Conservation (phyloP, 2,329 filamentous ascomycete species). For the Aspergillus brunneoviolaceus region DNA sequence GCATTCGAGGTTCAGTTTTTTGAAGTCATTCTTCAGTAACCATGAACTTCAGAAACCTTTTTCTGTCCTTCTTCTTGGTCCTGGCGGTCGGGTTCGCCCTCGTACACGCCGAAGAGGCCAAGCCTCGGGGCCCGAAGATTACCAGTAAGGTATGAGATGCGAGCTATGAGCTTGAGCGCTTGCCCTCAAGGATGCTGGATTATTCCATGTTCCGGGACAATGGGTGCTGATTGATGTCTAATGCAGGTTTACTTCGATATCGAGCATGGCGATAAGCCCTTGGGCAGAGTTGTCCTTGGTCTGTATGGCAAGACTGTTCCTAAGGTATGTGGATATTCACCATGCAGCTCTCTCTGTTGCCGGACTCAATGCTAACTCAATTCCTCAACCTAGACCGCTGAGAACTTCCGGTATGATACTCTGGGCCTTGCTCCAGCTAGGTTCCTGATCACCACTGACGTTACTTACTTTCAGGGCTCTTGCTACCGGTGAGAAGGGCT, state of each 20-base stretch:
- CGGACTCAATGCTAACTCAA: conserved; percentile 9
- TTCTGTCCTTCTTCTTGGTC: conserved; percentile 70
- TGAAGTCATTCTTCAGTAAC: conserved; percentile 21
- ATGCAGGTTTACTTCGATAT: conserved; percentile 65
- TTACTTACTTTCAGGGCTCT: conserved; percentile 45
- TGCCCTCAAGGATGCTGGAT: background rate
- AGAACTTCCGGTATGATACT: conserved; percentile 59
- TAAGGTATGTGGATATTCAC: conserved; percentile 47
- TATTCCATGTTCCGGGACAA: background rate
- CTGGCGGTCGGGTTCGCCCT: conserved; percentile 70
- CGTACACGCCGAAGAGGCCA: conserved; percentile 69
- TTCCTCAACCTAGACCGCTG: conserved; percentile 53
- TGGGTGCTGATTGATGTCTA: conserved; percentile 13
- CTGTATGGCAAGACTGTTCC: conserved; percentile 68
- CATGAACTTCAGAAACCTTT: conserved; percentile 37
- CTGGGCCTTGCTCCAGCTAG: background rate
- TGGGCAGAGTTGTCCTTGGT: conserved; percentile 63
- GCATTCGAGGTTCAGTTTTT: conserved; percentile 8
- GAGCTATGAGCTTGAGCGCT: background rate
- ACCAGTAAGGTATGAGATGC: conserved; percentile 70
- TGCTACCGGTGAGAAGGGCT: conserved; percentile 66
- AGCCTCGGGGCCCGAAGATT: conserved; percentile 75
- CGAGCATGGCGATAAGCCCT: conserved; percentile 59
- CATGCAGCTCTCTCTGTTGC: background rate
- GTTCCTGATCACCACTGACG: conserved; percentile 15